Evolutionary conservation across 1,284 basidiomycete genomes (phyloP).

Genomic region (Kalmanozyma brasiliensis): DNA sequence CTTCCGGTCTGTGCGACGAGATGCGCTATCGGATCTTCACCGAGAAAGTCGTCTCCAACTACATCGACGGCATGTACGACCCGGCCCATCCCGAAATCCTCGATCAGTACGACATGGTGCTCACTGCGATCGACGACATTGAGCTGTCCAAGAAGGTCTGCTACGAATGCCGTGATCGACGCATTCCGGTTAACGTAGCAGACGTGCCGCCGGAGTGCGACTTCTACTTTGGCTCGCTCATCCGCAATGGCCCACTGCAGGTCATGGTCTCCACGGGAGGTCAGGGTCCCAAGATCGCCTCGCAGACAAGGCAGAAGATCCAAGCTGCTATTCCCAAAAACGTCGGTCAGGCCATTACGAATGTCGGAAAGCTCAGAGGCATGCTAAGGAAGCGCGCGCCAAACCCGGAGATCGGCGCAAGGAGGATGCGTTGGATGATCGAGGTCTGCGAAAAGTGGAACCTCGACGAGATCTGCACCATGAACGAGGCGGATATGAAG

Average conservation of each 20-base stretch:
- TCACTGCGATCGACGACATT: conserved; percentile 92
- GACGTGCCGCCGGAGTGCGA: conserved; percentile 90
- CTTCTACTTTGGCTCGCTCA: conserved; percentile 96
- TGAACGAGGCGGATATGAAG: conserved; percentile 73
- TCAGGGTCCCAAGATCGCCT: conserved; percentile 89
- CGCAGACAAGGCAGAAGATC: conserved; percentile 80
- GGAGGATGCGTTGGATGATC: conserved; percentile 95
- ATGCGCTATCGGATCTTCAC: conserved; percentile 58
- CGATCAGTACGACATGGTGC: conserved; percentile 78
- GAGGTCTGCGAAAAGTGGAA: conserved; percentile 86
- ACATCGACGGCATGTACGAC: conserved; percentile 67
- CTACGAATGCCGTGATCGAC: conserved; percentile 75
- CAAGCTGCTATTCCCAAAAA: conserved; percentile 77
- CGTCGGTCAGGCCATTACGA: conserved; percentile 82
- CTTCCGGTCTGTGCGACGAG: conserved; percentile 60
- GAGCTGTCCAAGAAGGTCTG: conserved; percentile 78
- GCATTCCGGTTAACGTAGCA: conserved; percentile 92
- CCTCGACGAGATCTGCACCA: conserved; percentile 77
- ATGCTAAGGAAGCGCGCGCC: conserved; percentile 79
- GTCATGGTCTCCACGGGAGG: conserved; percentile 97
- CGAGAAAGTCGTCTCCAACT: conserved; percentile 51
- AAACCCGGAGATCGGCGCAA: conserved; percentile 78
- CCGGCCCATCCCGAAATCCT: conserved; percentile 15
- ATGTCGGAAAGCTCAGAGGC: conserved; percentile 78
- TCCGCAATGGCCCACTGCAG: conserved; percentile 89